Conservation (phyloP, 306 rosid species). For the Carpinus viminea region DNA sequence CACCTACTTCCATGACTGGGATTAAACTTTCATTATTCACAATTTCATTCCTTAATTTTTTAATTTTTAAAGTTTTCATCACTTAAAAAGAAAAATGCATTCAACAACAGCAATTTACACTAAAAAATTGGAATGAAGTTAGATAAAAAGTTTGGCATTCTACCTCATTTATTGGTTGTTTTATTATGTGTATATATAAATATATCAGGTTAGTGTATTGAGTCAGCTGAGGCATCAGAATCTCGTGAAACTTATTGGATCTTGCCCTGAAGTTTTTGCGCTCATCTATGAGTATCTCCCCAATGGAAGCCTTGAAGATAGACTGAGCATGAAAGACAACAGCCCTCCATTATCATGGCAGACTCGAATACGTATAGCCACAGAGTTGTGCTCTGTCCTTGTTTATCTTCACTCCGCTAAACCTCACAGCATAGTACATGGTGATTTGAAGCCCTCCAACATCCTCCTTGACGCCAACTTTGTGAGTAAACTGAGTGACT, state of each 20-base stretch:
- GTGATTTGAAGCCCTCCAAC: constrained; percentile 61
- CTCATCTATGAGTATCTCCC: constrained; percentile 53
- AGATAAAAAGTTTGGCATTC: constrained; percentile 1
- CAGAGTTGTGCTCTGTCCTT: constrained; percentile 54
- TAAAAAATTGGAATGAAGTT: not conserved
- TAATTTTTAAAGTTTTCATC: constrained; percentile 27
- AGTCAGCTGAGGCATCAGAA: constrained; percentile 53
- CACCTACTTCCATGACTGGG: too few species aligned
- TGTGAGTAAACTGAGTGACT: constrained; percentile 57
- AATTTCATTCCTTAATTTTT: too few species aligned
- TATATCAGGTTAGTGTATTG: constrained; percentile 43
- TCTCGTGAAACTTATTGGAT: constrained; percentile 51
- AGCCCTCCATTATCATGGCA: constrained; percentile 59
- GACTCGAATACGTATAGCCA: constrained; percentile 41
- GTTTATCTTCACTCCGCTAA: constrained; percentile 49
- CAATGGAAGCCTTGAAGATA: constrained; percentile 62
- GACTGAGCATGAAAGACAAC: constrained; percentile 45
- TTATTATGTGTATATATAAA: too few species aligned
- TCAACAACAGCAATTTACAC: too few species aligned
- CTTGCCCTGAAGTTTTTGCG: constrained; percentile 48
- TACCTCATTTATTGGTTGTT: not conserved
- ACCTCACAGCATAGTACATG: constrained; percentile 53
- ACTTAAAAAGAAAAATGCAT: constrained; percentile 44
- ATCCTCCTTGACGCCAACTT: constrained; percentile 45
- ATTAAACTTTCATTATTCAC: too few species aligned